Percentiles rank a stretch among this genome's conserved stretches.
Evolutionary conservation across 192 early-diverging fungal genomes (phyloP).

Genomic region (Obelidium mucronatum): DNA sequence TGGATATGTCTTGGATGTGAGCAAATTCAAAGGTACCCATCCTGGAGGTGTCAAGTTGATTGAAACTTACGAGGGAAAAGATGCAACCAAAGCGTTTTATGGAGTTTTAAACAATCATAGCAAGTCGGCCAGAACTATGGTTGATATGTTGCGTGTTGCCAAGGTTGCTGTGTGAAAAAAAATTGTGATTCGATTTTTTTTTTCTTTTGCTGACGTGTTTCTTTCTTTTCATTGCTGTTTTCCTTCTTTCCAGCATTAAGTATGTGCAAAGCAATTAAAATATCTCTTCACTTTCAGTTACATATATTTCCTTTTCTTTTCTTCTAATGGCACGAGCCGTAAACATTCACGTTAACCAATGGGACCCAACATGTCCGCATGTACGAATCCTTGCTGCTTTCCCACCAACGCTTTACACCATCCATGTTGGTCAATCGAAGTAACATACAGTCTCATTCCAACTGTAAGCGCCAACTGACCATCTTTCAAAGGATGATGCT

Average conservation of each 20-base stretch:
- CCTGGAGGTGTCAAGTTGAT: slow-evolving; percentile 47
- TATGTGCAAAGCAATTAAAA: background rate
- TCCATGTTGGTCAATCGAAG: too few relatives aligned
- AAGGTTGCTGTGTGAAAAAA: slow-evolving; percentile 26
- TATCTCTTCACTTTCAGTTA: background rate
- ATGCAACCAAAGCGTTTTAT: slow-evolving; percentile 42
- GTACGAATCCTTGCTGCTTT: too few relatives aligned
- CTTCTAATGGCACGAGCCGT: too few relatives aligned
- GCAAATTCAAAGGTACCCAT: slow-evolving; percentile 40
- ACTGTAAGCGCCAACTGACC: too few relatives aligned
- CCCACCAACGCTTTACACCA: too few relatives aligned
- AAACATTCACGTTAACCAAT: too few relatives aligned
- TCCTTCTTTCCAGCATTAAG: background rate
- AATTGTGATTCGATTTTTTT: too few relatives aligned
- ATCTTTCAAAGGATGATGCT: too few relatives aligned
- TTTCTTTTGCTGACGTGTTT: background rate
- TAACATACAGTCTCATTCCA: too few relatives aligned
- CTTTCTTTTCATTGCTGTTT: background rate
- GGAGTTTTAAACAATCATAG: slow-evolving; percentile 50
- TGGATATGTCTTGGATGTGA: slow-evolving; percentile 48
- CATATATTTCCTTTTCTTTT: too few relatives aligned
- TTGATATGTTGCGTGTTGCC: slow-evolving; percentile 47
- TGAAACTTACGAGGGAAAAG: slow-evolving; percentile 35
- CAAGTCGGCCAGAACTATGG: slow-evolving; percentile 35
- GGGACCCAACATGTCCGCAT: too few relatives aligned